Conservation (phyloP, 2,329 filamentous ascomycete genomes). For the Alternaria longipes region DNA sequence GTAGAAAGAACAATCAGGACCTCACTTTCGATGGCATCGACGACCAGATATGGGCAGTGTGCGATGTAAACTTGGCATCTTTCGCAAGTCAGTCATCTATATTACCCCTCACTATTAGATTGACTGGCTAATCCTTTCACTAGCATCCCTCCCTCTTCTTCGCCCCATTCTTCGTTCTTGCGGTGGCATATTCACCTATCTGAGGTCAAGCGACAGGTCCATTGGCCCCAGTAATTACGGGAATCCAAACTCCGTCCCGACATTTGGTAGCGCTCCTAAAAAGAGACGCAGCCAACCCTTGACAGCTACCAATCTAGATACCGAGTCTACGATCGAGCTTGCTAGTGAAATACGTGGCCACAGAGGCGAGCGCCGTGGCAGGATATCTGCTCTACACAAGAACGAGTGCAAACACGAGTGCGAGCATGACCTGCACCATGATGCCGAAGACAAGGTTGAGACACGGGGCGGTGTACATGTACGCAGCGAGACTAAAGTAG, state of each 20-base stretch:
- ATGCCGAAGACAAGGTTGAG: background rate
- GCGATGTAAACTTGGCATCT: slow-evolving; percentile 35
- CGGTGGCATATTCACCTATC: slow-evolving; percentile 19
- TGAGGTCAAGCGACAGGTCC: slow-evolving; percentile 7
- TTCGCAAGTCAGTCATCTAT: slow-evolving; percentile 25
- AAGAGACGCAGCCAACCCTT: slow-evolving; percentile 1
- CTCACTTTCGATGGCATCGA: slow-evolving; percentile 33
- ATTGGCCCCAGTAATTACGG: slow-evolving; percentile 1
- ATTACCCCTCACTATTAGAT: background rate
- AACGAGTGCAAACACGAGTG: background rate
- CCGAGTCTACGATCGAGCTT: slow-evolving; percentile 26
- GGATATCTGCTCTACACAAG: background rate
- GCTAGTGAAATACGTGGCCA: slow-evolving; percentile 5
- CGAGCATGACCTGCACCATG: background rate
- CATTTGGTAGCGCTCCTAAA: slow-evolving; percentile 21
- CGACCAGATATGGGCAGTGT: slow-evolving; percentile 38
- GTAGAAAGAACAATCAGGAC: slow-evolving; percentile 23
- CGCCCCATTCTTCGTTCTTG: slow-evolving; percentile 31
- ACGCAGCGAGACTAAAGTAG: background rate
- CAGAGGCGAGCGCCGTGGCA: background rate
- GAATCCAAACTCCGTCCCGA: slow-evolving; percentile 14
- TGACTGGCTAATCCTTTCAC: background rate
- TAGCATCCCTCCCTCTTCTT: slow-evolving; percentile 32
- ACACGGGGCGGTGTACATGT: background rate
- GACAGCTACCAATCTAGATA: slow-evolving; percentile 2